Base-by-base conservation (phyloP, 1,139 yeast species). In the Taphrina sp. region DNA sequence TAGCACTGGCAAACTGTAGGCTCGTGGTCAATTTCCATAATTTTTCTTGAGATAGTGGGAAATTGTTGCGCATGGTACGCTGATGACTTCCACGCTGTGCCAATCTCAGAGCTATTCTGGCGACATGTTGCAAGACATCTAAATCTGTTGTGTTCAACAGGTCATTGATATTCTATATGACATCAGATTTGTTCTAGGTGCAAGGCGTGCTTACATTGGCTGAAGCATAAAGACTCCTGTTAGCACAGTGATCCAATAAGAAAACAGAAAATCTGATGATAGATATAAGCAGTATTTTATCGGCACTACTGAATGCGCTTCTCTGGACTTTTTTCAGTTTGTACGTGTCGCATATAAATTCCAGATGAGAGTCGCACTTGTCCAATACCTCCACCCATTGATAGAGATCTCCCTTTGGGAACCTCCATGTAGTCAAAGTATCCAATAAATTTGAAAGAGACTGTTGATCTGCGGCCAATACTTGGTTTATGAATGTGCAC, bases 381-480 rank as follows among this genome's bases (percentile, higher is more conserved):
- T 89, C 85, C 62, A 90, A 72, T 1, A 87, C 79, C 0, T 83
- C 77, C 19, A 86, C 77, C 95, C 95, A 90, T 60, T 82, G 83
- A 62, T 78, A 77, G 43, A 90, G 69, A 62, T 86, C 90, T 26
- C 88, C 89, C 59, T 81, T 74, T 2, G 90, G 85, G 43, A 83
- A 73, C 60, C 79, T 78, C 90, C 92, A 83, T 31, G 28, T 51
- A 16, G 45, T 22, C 43, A 52, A 49, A 20, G 20, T n/a, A 20
- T 31, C 29, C 4, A 49, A 20, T 8, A 49, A 5, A 2, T 14
- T 24, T 5, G 41, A 31, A 19, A 49, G 34, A 23, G 34, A 45
- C 14, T 49, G 24, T 17, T 49, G 41, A 10, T 29, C 14, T 3
- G 54, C 54, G 16, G 31, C 46, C 26, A 49, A 14, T 24, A 49